Percentiles rank a stretch among this genome's conserved stretches.
Evolutionary conservation across 768 basidiomycete species (phyloP).

Genomic region (Mycena vulgaris): DNA sequence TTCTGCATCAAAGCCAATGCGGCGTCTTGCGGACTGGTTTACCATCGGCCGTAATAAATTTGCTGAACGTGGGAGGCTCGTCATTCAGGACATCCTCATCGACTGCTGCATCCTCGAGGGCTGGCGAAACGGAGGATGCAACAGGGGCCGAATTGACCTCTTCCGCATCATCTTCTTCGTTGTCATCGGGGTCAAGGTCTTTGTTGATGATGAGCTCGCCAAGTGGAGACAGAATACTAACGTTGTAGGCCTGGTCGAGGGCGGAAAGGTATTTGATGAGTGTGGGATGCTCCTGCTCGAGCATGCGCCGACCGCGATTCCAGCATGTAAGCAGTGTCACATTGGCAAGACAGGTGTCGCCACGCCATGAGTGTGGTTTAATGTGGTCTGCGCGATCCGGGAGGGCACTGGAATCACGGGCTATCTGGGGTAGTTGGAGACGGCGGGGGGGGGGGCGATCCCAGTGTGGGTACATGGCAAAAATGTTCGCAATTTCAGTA

Average conservation of each 20-base stretch:
- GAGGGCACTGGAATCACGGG: not conserved
- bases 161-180: conserved; percentile 6
- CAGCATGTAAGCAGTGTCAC: conserved; percentile 49
- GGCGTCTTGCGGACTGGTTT: conserved; percentile 3
- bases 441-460: conserved; percentile 52
- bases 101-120: conserved; percentile 11
- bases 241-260: not conserved
- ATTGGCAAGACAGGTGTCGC: conserved; percentile 44
- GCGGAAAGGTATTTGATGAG: not conserved
- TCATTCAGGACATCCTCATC: not conserved
- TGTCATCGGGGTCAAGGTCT: conserved; percentile 7
- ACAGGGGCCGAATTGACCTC: not conserved
- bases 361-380: conserved; percentile 53
- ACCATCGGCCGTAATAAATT: not conserved
- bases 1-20: conserved; percentile 14
- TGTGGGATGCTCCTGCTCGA: not conserved
- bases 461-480: conserved; percentile 57
- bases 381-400: conserved; percentile 48
- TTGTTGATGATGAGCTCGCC: not conserved
- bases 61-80: not conserved
- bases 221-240: conserved; percentile 5
- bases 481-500: conserved; percentile 51
- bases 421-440: conserved; percentile 31
- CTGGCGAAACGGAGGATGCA: not conserved
- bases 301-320: conserved; percentile 41